Base-by-base conservation (phyloP, 352 stramenopile genomes). In the Phytophthora megakarya region DNA sequence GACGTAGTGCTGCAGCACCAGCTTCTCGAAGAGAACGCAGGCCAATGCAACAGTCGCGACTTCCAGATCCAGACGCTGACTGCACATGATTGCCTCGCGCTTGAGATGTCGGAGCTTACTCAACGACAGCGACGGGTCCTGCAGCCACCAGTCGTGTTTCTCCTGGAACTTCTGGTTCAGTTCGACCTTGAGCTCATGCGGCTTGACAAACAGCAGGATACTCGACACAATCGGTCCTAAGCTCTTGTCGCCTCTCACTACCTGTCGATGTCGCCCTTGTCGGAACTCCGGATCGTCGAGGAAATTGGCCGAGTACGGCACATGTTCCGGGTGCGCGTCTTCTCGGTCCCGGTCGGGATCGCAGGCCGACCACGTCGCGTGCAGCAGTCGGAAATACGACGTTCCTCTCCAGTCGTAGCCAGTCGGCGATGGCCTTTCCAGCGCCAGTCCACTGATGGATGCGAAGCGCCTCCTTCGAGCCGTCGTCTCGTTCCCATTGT, bases 141-240 rank as follows among this genome's bases (percentile, higher is more conserved):
- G 90, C 57, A 99, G 85, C 77, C 81, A 90, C 76, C 80, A 89
- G 65, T 67, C 92, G 79, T 92, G 97, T 77, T 89, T 93, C 53
- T 99, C 94, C 21, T 94, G 82, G 72, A 99, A 99, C 76, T 99
- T 96, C 52, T 98, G 93, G 73, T 99, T 99, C 0, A 99, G 73
- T 56, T 99, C 87, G 72, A 96, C 90, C 75, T 99, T 99, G 39
- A 99, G 75, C 16, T 98, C 87, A 46, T 96, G 80, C 30, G 94
- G 94, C 61, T 98, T 97, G 40, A 98, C 95, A 81, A 98, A 98
- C 38, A 97, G 86, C 61, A 99, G 79, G 4, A 97, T 98, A 30
- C 90, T 98, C 38, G 88, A 97, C 48, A 98, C 83, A 30, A 99
- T 92, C 0, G 89, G 90, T 0, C 95, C 95, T 2, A 96, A 93